phyloP scores from a whole-genome alignment of 495 filamentous ascomycete species.

The Aspergillus kassunensis region DNA sequence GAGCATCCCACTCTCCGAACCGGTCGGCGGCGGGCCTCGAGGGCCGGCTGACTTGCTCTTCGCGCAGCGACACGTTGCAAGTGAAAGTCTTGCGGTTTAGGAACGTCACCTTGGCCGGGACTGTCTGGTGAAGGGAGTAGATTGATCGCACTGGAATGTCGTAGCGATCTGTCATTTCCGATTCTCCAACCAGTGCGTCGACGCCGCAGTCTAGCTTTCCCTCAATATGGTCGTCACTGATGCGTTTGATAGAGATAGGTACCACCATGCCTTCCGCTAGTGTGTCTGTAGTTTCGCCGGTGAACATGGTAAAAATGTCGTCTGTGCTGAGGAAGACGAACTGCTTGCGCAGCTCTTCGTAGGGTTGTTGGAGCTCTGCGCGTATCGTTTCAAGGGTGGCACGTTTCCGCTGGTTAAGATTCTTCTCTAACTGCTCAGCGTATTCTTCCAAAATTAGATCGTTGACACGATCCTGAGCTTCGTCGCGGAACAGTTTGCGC shows the following conservation, averaged over 20 bases:
- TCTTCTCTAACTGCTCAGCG: constrained; percentile 88
- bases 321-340: constrained; percentile 68
- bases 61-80: constrained; percentile 77
- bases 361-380: constrained; percentile 85
- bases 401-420: constrained; percentile 89
- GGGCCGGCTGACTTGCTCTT: constrained; percentile 70
- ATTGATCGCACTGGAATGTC: constrained; percentile 51
- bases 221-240: constrained; percentile 87
- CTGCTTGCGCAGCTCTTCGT: constrained; percentile 85
- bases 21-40: constrained; percentile 63
- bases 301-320: constrained; percentile 95
- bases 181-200: constrained; percentile 75
- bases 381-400: constrained; percentile 95
- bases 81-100: constrained; percentile 78
- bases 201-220: constrained; percentile 91
- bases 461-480: constrained; percentile 90
- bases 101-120: constrained; percentile 80
- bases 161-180: constrained; percentile 63
- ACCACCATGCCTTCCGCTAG: constrained; percentile 86
- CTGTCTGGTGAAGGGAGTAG: constrained; percentile 72
- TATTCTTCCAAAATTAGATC: constrained; percentile 96
- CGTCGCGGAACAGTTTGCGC: constrained; percentile 84
- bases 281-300: constrained; percentile 83
- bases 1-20: constrained; percentile 79
- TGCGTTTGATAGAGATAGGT: constrained; percentile 79